Evolutionary conservation across 257 asterid species (phyloP), one percentile per base, ranked within the genome.

Genomic region (Fraxinus pennsylvanica): DNA sequence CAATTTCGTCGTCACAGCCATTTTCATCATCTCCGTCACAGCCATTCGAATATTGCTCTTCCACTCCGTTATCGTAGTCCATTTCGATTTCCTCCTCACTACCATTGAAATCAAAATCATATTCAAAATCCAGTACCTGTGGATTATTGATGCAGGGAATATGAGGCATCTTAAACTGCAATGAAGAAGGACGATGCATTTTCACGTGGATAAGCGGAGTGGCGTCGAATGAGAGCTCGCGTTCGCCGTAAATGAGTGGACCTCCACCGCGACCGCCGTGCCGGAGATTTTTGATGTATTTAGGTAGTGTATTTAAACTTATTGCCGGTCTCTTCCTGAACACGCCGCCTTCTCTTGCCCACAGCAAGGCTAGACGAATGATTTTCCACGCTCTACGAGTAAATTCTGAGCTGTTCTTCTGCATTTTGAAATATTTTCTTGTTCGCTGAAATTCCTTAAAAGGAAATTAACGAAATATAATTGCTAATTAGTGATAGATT

Each of bases 131-230:
- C 1, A 84, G 30, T 21, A 57, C 85, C 1, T 76, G 85, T 0
- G 94, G 88, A 17, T 57, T n/a, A 57, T 80, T 89, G 79, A 94
- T 91, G 85, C 98, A 94, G 19, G 98, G 97, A 0, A 93, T 88
- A 17, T 77, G 81, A 0, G 96, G 97, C 89, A 93, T 67, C 82
- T 85, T 93, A 85, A 91, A 91, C 10, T 90, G 85, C 63, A 91
- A 74, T 5, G 97, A 90, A 30, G 98, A 75, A 39, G 94, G 96
- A n/a, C 97, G 94, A 75, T 83, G 88, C 97, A 93, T 90, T 68
- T 80, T 91, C 5, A 93, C 80, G 30, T 82, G 91, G 45, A 88
- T 59, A 1, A 89, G 74, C 0, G 97, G 98, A 0, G 97, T 88
- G 14, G 90, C 91, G 35, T 86, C 93, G 45, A 93, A 91, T 4